Conservation (phyloP, 106 monocot genomes). For the Platanthera zijinensis region DNA sequence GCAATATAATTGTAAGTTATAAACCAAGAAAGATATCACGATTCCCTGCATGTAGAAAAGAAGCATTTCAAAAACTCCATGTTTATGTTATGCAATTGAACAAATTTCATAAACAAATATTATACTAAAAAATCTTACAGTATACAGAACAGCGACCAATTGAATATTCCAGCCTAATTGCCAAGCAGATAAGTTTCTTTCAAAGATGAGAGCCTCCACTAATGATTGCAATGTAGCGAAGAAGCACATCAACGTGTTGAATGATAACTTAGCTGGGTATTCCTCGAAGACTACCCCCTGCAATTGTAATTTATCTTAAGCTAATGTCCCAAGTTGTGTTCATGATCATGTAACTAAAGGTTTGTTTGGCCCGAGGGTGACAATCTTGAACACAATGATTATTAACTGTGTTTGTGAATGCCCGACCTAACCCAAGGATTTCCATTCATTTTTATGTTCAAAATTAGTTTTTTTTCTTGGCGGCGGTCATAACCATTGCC, state of each 20-base stretch:
- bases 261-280: constrained; percentile 38
- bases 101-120: not conserved
- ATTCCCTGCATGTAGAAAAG: constrained; percentile 20
- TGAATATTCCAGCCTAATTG: constrained; percentile 40
- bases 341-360: too few species aligned
- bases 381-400: too few species aligned
- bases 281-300: constrained; percentile 39
- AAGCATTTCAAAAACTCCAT: not conserved
- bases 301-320: not conserved
- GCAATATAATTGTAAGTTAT: constrained; percentile 15
- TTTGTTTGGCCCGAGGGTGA: too few species aligned
- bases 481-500: too few species aligned
- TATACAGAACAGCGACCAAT: constrained; percentile 33
- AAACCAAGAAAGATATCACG: constrained; percentile 22
- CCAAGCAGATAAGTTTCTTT: constrained; percentile 37
- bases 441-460: too few species aligned
- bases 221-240: constrained; percentile 46
- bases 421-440: too few species aligned
- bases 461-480: too few species aligned
- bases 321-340: not conserved
- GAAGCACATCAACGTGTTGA: constrained; percentile 42
- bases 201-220: constrained; percentile 34
- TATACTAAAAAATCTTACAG: constrained; percentile 18
- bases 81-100: too few species aligned
- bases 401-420: too few species aligned